These are phyloP conservation scores for Fusarium sp. DNA, from an alignment of 2,329 filamentous ascomycete species.

Conservation along the genomic window DNA sequence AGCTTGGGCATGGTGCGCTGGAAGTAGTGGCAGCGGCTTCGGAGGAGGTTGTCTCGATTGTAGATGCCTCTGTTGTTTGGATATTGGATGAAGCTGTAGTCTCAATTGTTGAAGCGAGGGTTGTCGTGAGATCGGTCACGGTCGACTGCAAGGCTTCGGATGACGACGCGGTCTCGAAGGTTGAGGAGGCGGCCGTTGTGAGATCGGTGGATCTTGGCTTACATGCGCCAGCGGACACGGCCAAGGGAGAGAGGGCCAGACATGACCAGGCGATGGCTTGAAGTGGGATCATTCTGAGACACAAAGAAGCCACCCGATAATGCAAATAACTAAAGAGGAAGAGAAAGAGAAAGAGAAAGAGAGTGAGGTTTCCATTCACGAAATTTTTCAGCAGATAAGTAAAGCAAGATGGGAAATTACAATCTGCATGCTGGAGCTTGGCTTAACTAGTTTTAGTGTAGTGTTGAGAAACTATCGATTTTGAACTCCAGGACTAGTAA, in stretches of 20 bases:
- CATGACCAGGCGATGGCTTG: neutral
- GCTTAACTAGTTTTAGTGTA: neutral
- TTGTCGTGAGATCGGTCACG: accelerated
- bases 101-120: neutral
- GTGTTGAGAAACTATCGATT: neutral
- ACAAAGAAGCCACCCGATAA: neutral
- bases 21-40: neutral
- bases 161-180: neutral
- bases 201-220: neutral
- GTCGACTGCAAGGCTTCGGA: neutral
- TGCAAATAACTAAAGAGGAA: no score
- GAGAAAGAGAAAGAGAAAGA: no score
- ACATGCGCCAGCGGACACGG: neutral
- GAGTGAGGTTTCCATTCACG: accelerated
- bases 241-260: neutral
- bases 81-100: neutral
- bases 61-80: neutral
- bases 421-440: neutral
- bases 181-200: accelerated
- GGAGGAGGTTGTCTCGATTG: neutral
- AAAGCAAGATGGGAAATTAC: neutral
- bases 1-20: neutral
- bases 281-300: neutral
- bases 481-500: accelerated
- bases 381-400: accelerated